Evolutionary conservation across 2,329 filamentous ascomycete genomes (phyloP).

Genomic region (Tolypocladium inflatum): DNA sequence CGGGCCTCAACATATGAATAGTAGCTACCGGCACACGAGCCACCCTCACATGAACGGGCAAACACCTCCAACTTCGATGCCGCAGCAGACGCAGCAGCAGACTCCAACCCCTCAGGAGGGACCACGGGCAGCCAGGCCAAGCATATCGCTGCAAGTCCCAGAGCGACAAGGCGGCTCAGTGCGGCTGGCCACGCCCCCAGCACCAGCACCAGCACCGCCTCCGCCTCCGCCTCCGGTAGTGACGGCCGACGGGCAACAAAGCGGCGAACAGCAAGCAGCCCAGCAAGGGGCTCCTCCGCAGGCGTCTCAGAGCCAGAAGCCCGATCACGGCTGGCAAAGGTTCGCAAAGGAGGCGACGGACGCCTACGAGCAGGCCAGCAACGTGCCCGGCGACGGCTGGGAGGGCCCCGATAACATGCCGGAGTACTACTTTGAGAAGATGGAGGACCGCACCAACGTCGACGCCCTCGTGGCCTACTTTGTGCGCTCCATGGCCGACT

Average conservation of each 20-base stretch:
- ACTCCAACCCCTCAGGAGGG: conserved; percentile 7
- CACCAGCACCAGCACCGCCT: conserved; percentile 29
- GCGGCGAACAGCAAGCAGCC: conserved; percentile 1
- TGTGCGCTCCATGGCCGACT: conserved; percentile 37
- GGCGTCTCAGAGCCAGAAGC: neutral
- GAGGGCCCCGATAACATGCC: conserved; percentile 11
- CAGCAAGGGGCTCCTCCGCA: neutral
- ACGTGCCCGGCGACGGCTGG: neutral
- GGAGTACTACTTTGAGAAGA: conserved; percentile 23
- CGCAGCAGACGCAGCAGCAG: conserved; percentile 1
- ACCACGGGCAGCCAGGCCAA: conserved; percentile 22
- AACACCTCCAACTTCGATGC: neutral
- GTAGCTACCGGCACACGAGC: neutral
- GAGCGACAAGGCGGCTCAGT: conserved; percentile 51
- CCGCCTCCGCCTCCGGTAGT: conserved; percentile 31
- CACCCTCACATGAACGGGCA: neutral
- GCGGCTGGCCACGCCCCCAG: conserved; percentile 46
- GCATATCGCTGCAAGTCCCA: conserved; percentile 30
- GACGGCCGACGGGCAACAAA: conserved; percentile 35
- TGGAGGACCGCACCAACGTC: conserved; percentile 43
- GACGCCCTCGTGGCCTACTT: conserved; percentile 47
- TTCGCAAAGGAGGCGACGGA: conserved; percentile 13
- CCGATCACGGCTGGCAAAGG: conserved; percentile 6
- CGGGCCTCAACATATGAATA: neutral
- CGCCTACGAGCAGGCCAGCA: conserved; percentile 6